These are phyloP conservation scores for Blastomyces percursus DNA, from an alignment of 2,329 filamentous ascomycete genomes.

Conservation along the genomic window DNA sequence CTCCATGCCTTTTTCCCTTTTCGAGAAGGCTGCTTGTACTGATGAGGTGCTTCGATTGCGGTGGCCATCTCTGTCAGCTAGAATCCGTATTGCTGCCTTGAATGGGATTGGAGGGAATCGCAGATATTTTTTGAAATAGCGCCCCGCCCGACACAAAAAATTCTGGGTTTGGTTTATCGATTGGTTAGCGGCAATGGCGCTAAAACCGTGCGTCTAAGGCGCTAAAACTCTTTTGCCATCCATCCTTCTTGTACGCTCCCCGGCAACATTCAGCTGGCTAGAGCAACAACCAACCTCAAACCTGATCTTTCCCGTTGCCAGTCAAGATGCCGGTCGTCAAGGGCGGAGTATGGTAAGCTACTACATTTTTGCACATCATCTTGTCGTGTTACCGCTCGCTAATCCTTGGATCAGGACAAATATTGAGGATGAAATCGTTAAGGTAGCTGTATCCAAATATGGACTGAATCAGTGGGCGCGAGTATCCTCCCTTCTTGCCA, in stretches of 20 bases:
- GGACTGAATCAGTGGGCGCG: conserved; percentile 96
- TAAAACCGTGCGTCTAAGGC: conserved; percentile 20
- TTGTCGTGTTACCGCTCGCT: conserved; percentile 16
- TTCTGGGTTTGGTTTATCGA: conserved; percentile 11
- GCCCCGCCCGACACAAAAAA: conserved; percentile 13
- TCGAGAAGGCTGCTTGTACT: conserved; percentile 77
- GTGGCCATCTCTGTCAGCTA: conserved; percentile 24
- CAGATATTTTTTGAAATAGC: conserved; percentile 11
- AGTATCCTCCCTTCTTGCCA: conserved; percentile 89
- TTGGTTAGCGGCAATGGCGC: conserved; percentile 22
- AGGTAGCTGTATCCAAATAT: conserved; percentile 89
- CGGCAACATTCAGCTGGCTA: not conserved
- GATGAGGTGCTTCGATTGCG: conserved; percentile 52
- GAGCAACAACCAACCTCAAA: not conserved
- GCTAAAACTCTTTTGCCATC: conserved; percentile 13
- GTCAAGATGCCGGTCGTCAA: conserved; percentile 53
- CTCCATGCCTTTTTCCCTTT: conserved; percentile 99
- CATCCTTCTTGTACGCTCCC: not conserved
- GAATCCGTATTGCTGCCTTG: not conserved
- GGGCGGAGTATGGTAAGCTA: conserved; percentile 48
- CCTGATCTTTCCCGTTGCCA: conserved; percentile 5
- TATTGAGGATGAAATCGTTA: conserved; percentile 88
- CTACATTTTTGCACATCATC: conserved; percentile 1
- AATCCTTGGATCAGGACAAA: conserved; percentile 41
- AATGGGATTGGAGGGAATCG: conserved; percentile 2